Conservation (phyloP, 202 grass and related monocot genomes). For the Brachypodium distachyon region DNA sequence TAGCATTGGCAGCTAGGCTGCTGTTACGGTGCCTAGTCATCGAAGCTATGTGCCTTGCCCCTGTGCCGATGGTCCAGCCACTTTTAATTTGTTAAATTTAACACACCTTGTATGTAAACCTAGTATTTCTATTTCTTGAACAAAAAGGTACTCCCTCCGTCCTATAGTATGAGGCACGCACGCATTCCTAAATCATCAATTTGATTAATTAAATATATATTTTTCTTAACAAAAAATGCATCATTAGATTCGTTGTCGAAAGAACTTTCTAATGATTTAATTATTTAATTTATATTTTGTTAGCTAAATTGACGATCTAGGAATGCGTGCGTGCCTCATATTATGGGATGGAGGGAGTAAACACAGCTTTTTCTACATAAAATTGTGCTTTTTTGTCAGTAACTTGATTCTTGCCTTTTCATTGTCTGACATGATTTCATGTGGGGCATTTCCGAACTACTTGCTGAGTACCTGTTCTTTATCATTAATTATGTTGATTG, state of each 20-base stretch:
- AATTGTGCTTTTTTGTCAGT: neutral
- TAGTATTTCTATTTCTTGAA: neutral
- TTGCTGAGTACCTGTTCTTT: neutral
- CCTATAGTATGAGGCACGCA: too few relatives aligned
- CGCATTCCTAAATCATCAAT: too few relatives aligned
- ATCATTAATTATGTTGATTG: neutral
- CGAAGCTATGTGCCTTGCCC: neutral
- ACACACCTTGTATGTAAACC: neutral
- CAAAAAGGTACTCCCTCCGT: too few relatives aligned
- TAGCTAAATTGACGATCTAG: too few relatives aligned
- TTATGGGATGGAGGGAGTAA: too few relatives aligned
- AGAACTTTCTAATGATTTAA: too few relatives aligned
- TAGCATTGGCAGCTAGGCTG: neutral
- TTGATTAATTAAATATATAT: too few relatives aligned
- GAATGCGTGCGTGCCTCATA: too few relatives aligned
- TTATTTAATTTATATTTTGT: too few relatives aligned
- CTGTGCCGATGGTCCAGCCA: neutral
- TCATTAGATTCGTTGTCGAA: too few relatives aligned
- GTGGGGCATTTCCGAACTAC: neutral
- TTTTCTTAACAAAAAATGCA: too few relatives aligned
- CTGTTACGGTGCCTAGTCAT: neutral
- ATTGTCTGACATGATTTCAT: neutral
- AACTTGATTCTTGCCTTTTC: neutral
- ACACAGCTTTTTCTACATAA: neutral
- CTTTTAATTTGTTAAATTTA: constrained; percentile 8